phyloP scores from a whole-genome alignment of 805 yeast genomes.

The Kuraishia ogatae region DNA sequence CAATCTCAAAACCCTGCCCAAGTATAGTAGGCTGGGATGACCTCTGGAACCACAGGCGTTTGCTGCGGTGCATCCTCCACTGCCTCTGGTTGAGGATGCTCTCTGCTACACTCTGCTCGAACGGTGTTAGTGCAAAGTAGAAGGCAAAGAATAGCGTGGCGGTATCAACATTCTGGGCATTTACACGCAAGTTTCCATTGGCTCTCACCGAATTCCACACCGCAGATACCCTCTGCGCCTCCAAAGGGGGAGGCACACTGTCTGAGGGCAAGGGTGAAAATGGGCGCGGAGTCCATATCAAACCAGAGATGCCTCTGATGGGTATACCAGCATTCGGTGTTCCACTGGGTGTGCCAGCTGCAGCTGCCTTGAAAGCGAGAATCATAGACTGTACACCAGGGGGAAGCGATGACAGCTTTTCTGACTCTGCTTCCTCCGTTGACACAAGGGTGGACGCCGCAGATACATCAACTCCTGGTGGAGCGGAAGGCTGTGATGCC shows the following conservation, averaged over 20 bases:
- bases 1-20: constrained; percentile 31
- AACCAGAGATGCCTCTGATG: constrained; percentile 13
- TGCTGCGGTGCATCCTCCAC: constrained; percentile 27
- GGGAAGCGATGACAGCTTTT: constrained; percentile 22
- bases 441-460: constrained; percentile 4
- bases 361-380: constrained; percentile 17
- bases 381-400: constrained; percentile 25
- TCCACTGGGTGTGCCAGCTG: constrained; percentile 8
- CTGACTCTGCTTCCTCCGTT: constrained; percentile 14
- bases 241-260: constrained; percentile 22
- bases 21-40: constrained; percentile 26
- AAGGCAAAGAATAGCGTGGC: constrained; percentile 33
- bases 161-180: constrained; percentile 20
- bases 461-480: background rate
- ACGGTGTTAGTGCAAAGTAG: constrained; percentile 32
- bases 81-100: constrained; percentile 23
- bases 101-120: constrained; percentile 29
- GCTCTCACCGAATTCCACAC: constrained; percentile 21
- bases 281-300: constrained; percentile 17
- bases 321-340: background rate
- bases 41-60: constrained; percentile 29
- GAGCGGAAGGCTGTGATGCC: background rate
- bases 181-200: constrained; percentile 14
- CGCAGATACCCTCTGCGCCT: constrained; percentile 22
- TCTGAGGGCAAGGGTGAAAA: constrained; percentile 17